Base-by-base conservation (phyloP, 108 stramenopile genomes). In the Cylindrotheca fusiformis region DNA sequence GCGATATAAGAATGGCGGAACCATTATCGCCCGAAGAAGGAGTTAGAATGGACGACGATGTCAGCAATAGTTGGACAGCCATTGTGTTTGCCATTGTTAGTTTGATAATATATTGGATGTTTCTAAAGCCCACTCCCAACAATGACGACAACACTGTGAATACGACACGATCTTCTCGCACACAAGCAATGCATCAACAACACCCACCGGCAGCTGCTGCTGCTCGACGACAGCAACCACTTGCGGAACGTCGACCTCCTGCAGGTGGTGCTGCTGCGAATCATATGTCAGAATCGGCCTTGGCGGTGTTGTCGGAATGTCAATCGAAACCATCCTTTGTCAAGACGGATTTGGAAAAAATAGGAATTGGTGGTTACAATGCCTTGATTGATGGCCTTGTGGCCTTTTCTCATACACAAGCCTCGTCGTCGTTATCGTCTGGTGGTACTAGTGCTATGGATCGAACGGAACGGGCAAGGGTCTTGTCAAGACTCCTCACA, bases 381-480 rank as follows among this genome's bases (percentile, higher is more conserved):
- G 50, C 56, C 30, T 52, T 65, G n/a, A 58, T 29, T 20, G 71
- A 72, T 54, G 71, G 71, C 1, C 33, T 72, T 20, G 58, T 72
- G 1, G 55, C 56, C 2, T 63, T 65, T 48, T 19, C 36, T 5
- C 51, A 58, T 45, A 64, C 63, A 5, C 14, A 64, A 21, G 63
- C 63, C 0, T 58, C 68, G 5, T 24, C 33, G 10, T 0, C 48
- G 10, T 46, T 32, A 28, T 5, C 46, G 20, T 47, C 41, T 26
- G 32, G 17, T 17, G 24, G 14, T 51, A 14, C 28, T 0, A 32
- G 21, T 26, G 48, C 48, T n/a, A 30, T 28, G 1, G 5, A 36
- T 4, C 50, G 69, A 26, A 51, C 33, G 21, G 71, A 72, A 45
- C 71, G 71, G 1, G 71, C 63, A 27, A 64, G 59, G 36, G 57